phyloP scores from a whole-genome alignment of 139 green algal genomes.

The Coelastrella sp. region DNA sequence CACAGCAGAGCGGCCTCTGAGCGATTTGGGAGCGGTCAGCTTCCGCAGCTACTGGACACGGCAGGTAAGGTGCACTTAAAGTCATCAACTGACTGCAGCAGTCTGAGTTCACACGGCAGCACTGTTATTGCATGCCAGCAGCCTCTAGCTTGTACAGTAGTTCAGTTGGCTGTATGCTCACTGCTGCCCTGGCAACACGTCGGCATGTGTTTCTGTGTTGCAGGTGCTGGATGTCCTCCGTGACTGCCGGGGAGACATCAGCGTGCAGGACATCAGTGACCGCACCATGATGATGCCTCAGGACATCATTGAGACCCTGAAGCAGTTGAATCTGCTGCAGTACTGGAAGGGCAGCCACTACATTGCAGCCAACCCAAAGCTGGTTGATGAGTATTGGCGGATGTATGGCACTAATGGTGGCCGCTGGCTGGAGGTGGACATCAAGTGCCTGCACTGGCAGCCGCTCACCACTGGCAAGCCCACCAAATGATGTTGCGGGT shows the following conservation, averaged over 20 bases:
- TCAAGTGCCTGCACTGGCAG: conserved; percentile 69
- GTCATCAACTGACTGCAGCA: neutral
- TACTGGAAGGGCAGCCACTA: conserved; percentile 87
- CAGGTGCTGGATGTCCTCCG: conserved; percentile 90
- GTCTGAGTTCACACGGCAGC: neutral
- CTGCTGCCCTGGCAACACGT: neutral
- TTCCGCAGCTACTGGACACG: conserved; percentile 98
- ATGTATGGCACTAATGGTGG: conserved; percentile 39
- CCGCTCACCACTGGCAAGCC: conserved; percentile 49
- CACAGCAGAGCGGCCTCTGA: conserved; percentile 96
- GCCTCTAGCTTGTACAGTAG: neutral
- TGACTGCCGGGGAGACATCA: conserved; percentile 79
- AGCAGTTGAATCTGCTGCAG: conserved; percentile 67
- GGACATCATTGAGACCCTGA: conserved; percentile 41
- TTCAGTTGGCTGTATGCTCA: neutral
- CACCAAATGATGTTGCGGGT: neutral
- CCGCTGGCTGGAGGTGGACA: conserved; percentile 61
- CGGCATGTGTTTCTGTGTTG: neutral
- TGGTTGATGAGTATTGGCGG: conserved; percentile 63
- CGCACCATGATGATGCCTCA: conserved; percentile 63
- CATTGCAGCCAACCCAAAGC: conserved; percentile 18
- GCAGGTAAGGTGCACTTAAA: neutral
- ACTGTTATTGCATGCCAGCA: neutral
- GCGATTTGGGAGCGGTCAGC: conserved; percentile 91
- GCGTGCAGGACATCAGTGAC: conserved; percentile 77